Evolutionary conservation across 2,329 filamentous ascomycete genomes (phyloP).

Genomic region (Seiridium unicorne): DNA sequence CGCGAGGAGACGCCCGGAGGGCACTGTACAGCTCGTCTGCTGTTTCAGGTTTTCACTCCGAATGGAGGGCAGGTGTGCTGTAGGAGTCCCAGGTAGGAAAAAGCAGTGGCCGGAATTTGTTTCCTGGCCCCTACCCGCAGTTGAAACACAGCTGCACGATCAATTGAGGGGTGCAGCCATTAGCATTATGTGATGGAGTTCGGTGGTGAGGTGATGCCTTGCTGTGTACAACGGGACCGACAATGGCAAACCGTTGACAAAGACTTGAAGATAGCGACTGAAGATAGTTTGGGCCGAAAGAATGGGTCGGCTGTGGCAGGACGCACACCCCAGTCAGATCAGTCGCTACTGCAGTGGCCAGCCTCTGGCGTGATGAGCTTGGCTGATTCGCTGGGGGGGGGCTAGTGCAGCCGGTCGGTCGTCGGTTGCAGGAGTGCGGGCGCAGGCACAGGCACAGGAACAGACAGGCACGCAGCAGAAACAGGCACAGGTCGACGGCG

Average conservation of each 20-base stretch:
- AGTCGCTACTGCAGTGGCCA: neutral
- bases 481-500: too few species aligned
- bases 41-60: conserved; percentile 8
- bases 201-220: neutral
- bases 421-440: too few species aligned
- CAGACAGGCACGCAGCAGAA: too few species aligned
- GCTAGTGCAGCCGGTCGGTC: too few species aligned
- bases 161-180: neutral
- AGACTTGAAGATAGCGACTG: neutral
- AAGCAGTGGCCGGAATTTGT: neutral
- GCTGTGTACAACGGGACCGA: neutral
- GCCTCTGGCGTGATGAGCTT: too few species aligned
- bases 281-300: neutral
- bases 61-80: conserved; percentile 3
- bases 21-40: conserved; percentile 5
- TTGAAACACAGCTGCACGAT: neutral
- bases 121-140: neutral
- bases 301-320: conserved; percentile 2
- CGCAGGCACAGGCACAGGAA: too few species aligned
- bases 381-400: too few species aligned
- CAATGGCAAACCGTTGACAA: neutral
- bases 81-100: neutral
- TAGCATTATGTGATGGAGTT: neutral
- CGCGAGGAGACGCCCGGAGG: neutral
- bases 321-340: neutral